Evolutionary conservation across 257 asterid genomes (phyloP), one percentile per base, ranked within the genome.

Genomic region (Nicotiana undulata): DNA sequence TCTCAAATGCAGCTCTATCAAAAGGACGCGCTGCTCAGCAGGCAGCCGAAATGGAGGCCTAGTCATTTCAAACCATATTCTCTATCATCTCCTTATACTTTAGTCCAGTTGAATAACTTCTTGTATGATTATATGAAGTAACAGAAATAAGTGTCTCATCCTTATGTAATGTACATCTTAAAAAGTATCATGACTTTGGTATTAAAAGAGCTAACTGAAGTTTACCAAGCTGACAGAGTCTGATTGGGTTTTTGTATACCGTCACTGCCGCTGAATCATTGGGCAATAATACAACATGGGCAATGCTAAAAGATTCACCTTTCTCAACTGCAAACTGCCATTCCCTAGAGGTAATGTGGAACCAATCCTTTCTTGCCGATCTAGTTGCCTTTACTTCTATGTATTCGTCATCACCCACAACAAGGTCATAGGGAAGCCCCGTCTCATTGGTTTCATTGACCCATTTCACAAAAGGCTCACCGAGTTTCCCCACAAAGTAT

Each of bases 361-460:
- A 93, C 96, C 97, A 90, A 77, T 90, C 88, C 90, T 93, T 95
- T 65, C 88, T 89, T 0, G 79, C 83, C 11, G 86, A 85, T 89
- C 75, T 91, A 56, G 97, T 93, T 31, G 99, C 94, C 89, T 95
- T 95, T 24, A 95, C 99, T 89, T 95, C 99, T 10, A 95, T 56
- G 79, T 90, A 95, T 82, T 95, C 93, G 11, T 89, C 90, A 15
- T 77, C 84, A 59, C 86, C 95, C 29, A 95, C 34, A 11, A 89
- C 52, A 40, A 95, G 86, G 86, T 95, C 98, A 66, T 95, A 95
- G n/a, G 99, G 99, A 28, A 95, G 88, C 74, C 98, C 98, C 26
- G 95, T 88, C 81, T 95, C 99, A 40, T 72, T 81, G 31, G 88
- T 76, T 89, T 92, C 94, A 75, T 93, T 95, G 26, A 93, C 96